These are phyloP conservation scores for Lipomyces spencermartinsiae DNA, from an alignment of 805 yeast genomes.

Conservation along the genomic window DNA sequence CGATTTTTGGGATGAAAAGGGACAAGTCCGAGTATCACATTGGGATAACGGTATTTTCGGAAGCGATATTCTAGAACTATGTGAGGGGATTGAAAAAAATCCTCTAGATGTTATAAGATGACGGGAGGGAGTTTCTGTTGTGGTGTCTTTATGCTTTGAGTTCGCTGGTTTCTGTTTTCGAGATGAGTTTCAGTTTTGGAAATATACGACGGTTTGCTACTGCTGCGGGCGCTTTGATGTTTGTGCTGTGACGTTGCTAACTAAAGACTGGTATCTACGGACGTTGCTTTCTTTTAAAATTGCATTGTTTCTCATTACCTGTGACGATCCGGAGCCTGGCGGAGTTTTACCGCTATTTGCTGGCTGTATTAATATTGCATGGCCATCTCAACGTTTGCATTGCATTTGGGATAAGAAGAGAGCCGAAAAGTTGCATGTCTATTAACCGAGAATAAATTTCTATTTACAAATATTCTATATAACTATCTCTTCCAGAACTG, in stretches of 20 bases:
- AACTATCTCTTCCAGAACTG: conserved; percentile 21
- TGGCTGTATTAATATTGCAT: not conserved
- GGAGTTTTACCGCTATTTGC: conserved; percentile 3
- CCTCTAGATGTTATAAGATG: conserved; percentile 27
- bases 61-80: conserved; percentile 41
- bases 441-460: not conserved
- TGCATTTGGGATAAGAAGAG: conserved; percentile 1
- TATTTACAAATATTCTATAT: not conserved
- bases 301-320: not conserved
- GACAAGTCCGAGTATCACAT: conserved; percentile 25
- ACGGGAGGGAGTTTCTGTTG: not conserved
- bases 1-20: conserved; percentile 63
- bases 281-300: not conserved
- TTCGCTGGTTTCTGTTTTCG: conserved; percentile 1
- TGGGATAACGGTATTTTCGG: conserved; percentile 40
- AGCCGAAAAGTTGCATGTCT: not conserved
- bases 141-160: conserved; percentile 2
- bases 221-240: not conserved
- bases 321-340: conserved; percentile 1
- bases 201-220: not conserved
- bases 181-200: not conserved
- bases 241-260: conserved; percentile 3
- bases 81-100: conserved; percentile 41
- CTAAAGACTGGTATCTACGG: not conserved
- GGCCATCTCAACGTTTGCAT: not conserved